Evolutionary conservation across 176 grass and related monocot species (phyloP).

Genomic region (Olyra latifolia): DNA sequence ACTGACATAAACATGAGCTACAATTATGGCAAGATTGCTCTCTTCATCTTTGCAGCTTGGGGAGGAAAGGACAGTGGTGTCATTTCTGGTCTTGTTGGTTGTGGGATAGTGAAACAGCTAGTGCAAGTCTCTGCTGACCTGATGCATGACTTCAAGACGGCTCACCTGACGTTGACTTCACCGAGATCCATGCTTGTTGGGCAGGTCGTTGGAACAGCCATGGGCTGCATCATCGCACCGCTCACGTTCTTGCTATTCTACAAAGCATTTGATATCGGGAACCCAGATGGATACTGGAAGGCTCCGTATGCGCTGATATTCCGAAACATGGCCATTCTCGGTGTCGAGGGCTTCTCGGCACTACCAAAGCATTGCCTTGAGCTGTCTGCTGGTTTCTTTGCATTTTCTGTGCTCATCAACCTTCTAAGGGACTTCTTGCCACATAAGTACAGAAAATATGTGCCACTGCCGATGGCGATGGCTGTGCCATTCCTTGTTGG

Average conservation of each 20-base stretch:
- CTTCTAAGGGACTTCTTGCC: slow-evolving; percentile 46
- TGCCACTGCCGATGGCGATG: slow-evolving; percentile 78
- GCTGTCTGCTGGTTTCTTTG: slow-evolving; percentile 67
- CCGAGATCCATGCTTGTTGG: slow-evolving; percentile 71
- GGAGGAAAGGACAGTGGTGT: slow-evolving; percentile 71
- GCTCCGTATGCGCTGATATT: slow-evolving; percentile 83
- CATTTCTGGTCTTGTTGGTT: slow-evolving; percentile 69
- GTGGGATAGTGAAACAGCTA: slow-evolving; percentile 70
- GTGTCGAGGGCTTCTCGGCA: slow-evolving; percentile 71
- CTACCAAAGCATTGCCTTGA: slow-evolving; percentile 63
- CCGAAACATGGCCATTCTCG: slow-evolving; percentile 82
- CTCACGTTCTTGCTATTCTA: slow-evolving; percentile 81
- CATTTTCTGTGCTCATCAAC: slow-evolving; percentile 56
- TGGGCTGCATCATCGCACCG: slow-evolving; percentile 75
- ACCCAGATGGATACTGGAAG: slow-evolving; percentile 79
- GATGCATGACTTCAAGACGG: slow-evolving; percentile 93
- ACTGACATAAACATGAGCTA: slow-evolving; percentile 94
- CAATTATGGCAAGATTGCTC: slow-evolving; percentile 81
- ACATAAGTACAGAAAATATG: slow-evolving; percentile 32
- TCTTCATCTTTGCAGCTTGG: slow-evolving; percentile 80
- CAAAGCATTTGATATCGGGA: slow-evolving; percentile 75
- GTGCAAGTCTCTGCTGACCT: slow-evolving; percentile 74
- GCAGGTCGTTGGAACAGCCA: slow-evolving; percentile 71
- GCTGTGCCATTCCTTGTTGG: slow-evolving; percentile 84
- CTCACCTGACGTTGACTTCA: slow-evolving; percentile 72